Conservation (phyloP, 139 green algal genomes). For the Chlamydomonas eustigma region DNA sequence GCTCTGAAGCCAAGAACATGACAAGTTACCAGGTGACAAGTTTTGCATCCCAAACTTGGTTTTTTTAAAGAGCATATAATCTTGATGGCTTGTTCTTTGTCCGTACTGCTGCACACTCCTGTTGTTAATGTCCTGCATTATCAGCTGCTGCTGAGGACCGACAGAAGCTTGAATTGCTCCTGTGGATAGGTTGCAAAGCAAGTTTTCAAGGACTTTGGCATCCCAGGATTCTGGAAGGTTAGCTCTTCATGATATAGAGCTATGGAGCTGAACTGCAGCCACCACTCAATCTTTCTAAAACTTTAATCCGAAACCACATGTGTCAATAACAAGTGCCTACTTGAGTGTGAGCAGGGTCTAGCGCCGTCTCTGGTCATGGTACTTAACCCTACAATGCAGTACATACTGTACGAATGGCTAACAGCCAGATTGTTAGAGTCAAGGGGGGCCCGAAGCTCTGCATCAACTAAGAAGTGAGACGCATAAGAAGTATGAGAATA, state of each 20-base stretch:
- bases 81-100: too few relatives aligned
- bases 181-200: conserved; percentile 30
- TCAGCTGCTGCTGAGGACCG: too few relatives aligned
- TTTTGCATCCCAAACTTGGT: too few relatives aligned
- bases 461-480: too few relatives aligned
- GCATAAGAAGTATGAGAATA: too few relatives aligned
- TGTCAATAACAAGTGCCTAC: not conserved
- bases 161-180: too few relatives aligned
- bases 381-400: conserved; percentile 82
- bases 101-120: too few relatives aligned
- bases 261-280: too few relatives aligned
- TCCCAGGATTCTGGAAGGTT: conserved; percentile 75
- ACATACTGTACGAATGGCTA: conserved; percentile 83
- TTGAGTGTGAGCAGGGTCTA: conserved; percentile 43
- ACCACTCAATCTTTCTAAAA: not conserved
- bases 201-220: conserved; percentile 48
- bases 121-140: too few relatives aligned
- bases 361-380: conserved; percentile 84
- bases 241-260: not conserved
- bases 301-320: not conserved
- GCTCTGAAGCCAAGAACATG: not conserved
- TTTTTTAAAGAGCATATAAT: too few relatives aligned
- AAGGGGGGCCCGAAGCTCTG: not conserved
- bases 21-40: conserved; percentile 16
- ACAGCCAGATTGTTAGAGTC: conserved; percentile 15